Percentiles rank a stretch among this genome's conserved stretches.
Conservation (phyloP, 2,329 filamentous ascomycete genomes). For the Colletotrichum sp. region DNA sequence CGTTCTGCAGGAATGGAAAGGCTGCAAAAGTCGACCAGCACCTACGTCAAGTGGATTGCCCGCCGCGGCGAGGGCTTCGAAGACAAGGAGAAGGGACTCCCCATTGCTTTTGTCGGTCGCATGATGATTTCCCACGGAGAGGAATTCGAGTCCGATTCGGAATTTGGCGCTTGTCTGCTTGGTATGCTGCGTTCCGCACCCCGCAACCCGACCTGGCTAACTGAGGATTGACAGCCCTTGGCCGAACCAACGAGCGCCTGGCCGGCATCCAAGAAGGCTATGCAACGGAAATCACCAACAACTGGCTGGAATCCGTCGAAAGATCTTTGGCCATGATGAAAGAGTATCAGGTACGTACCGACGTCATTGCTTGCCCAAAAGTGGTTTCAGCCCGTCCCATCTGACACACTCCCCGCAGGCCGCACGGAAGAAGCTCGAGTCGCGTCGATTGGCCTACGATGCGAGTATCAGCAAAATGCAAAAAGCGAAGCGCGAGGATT, state of each 20-base stretch:
- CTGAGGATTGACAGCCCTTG: conserved; percentile 60
- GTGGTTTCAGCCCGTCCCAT: conserved; percentile 17
- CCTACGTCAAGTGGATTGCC: conserved; percentile 86
- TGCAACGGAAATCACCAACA: conserved; percentile 75
- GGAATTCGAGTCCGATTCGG: conserved; percentile 89
- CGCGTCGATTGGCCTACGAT: conserved; percentile 86
- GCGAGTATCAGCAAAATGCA: conserved; percentile 89
- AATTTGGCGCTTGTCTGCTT: conserved; percentile 87
- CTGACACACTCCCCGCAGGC: conserved; percentile 47
- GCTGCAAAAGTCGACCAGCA: conserved; percentile 83
- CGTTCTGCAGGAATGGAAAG: conserved; percentile 81
- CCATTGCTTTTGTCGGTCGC: conserved; percentile 79
- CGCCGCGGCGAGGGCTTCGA: conserved; percentile 80
- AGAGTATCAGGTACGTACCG: conserved; percentile 81
- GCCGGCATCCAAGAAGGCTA: conserved; percentile 86
- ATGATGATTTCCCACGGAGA: conserved; percentile 90
- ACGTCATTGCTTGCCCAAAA: conserved; percentile 1
- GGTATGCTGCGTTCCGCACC: conserved; percentile 48
- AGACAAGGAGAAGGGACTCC: conserved; percentile 86
- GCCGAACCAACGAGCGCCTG: conserved; percentile 86
- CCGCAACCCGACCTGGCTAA: not conserved
- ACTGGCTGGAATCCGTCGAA: conserved; percentile 92
- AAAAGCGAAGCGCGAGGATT: conserved; percentile 93
- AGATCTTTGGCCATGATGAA: conserved; percentile 93
- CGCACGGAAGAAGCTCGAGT: conserved; percentile 93